A percentile compares a stretch with the other conserved stretches of the same genome.
Conservation (phyloP, 169 alveolate species). For the Ichthyophthirius multifiliis region DNA sequence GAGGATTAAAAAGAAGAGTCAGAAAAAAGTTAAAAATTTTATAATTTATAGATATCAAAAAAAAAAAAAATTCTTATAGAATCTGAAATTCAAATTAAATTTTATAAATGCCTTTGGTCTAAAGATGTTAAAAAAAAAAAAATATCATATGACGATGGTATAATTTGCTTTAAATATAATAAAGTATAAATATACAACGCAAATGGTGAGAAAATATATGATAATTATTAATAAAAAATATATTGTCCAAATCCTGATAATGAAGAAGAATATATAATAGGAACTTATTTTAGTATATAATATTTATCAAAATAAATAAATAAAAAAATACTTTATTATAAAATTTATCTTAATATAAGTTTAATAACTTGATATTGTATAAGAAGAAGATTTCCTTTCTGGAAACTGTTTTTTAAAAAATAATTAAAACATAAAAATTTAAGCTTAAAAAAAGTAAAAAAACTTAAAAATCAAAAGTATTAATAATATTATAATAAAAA, state of each 20-base stretch:
- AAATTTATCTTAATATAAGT: neutral
- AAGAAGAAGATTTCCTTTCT: neutral
- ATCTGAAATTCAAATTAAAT: too few species aligned
- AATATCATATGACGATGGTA: conserved; percentile 7
- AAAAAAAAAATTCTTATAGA: too few species aligned
- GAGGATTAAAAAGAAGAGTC: too few species aligned
- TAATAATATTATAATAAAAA: too few species aligned
- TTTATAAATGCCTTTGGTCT: neutral
- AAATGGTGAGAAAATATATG: neutral
- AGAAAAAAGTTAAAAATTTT: too few species aligned
- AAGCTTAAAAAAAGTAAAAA: too few species aligned
- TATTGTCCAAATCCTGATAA: neutral
- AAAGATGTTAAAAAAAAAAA: conserved; percentile 13
- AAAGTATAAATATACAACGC: neutral
- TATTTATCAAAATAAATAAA: neutral
- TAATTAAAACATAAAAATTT: too few species aligned
- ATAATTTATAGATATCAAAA: too few species aligned
- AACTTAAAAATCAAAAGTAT: too few species aligned
- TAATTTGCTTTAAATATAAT: neutral
- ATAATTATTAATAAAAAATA: neutral
- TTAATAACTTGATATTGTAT: neutral
- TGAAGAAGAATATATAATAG: neutral
- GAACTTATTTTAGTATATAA: neutral
- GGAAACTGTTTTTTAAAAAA: neutral
- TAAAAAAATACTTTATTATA: neutral